A percentile compares a stretch with the other conserved stretches of the same genome.
Evolutionary conservation across 768 basidiomycete species (phyloP).

Genomic region (Lactifluus hygrophoroides): DNA sequence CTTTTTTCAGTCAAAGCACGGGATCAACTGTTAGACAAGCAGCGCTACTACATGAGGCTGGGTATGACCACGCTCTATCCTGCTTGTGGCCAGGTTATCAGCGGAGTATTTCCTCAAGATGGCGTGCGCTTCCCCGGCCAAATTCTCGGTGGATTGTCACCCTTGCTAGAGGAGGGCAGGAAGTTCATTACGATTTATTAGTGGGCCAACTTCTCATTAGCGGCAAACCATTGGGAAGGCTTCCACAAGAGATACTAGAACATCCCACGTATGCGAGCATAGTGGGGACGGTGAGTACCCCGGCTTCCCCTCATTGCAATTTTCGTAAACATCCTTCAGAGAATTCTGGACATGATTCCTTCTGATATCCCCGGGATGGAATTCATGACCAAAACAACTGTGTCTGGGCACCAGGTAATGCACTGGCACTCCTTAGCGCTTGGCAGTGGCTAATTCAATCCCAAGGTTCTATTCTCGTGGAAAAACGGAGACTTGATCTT

Average conservation of each 20-base stretch:
- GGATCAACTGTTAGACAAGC: neutral
- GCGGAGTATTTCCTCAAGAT: neutral
- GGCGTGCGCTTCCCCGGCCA: neutral
- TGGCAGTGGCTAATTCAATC: neutral
- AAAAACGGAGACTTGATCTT: neutral
- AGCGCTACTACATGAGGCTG: neutral
- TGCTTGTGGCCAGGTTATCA: neutral
- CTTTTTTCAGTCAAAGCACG: neutral
- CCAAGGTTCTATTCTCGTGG: neutral
- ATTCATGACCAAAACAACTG: neutral
- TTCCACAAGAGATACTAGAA: neutral
- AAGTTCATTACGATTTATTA: neutral
- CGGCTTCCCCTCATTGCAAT: neutral
- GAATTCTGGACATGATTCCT: neutral
- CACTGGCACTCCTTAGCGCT: neutral
- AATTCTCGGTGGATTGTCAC: constrained; percentile 10
- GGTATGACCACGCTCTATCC: neutral
- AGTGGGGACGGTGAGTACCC: neutral
- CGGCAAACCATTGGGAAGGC: neutral
- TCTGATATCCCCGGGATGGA: constrained; percentile 1
- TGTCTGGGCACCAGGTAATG: constrained; percentile 1
- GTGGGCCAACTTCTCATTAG: neutral
- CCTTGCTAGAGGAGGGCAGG: neutral
- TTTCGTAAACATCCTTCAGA: neutral
- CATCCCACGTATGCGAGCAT: neutral